Evolutionary conservation across 257 asterid genomes (phyloP), one percentile per base, ranked within the genome.

Genomic region (Linaria vulgaris): DNA sequence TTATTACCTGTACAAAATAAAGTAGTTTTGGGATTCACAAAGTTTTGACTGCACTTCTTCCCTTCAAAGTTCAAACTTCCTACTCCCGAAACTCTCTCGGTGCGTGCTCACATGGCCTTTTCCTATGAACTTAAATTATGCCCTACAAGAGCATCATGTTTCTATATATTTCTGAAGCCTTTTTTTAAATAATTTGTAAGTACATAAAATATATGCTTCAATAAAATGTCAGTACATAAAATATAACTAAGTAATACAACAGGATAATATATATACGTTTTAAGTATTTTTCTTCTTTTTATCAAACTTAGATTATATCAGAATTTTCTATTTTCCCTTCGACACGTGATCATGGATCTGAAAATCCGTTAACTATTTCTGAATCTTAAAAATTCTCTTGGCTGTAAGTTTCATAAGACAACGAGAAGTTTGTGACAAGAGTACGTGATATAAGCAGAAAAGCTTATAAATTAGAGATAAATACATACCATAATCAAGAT

Each of bases 21-120:
- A 12, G 19, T 4, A 55, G 69, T 74, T 72, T 34, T 3, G 41
- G 76, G 77, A 61, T 65, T 78, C 80, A 84, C 83, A 73, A 82
- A 34, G 78, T 49, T 72, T 82, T 82, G 87, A 82, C 87, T 68
- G 73, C 55, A 51, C 14, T n/a, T n/a, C n/a, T n/a, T n/a, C n/a
- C n/a, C n/a, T n/a, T n/a, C n/a, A n/a, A n/a, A n/a, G 62, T 58
- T 57, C 68, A 41, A 71, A 74, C 74, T 54, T 61, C 50, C 63
- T 51, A 66, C 76, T 75, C 59, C 75, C 74, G 71, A 72, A 62
- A 69, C 52, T 65, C 73, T 37, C n/a, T 27, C 73, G 80, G 78
- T 70, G 78, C 63, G 83, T 67, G 79, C 83, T 80, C 86, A 77
- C 86, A 80, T 77, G 83, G 53, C 69, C 43, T 54, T 46, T 41